Evolutionary conservation across 495 filamentous ascomycete species (phyloP).

Genomic region (Aspergillus steynii): DNA sequence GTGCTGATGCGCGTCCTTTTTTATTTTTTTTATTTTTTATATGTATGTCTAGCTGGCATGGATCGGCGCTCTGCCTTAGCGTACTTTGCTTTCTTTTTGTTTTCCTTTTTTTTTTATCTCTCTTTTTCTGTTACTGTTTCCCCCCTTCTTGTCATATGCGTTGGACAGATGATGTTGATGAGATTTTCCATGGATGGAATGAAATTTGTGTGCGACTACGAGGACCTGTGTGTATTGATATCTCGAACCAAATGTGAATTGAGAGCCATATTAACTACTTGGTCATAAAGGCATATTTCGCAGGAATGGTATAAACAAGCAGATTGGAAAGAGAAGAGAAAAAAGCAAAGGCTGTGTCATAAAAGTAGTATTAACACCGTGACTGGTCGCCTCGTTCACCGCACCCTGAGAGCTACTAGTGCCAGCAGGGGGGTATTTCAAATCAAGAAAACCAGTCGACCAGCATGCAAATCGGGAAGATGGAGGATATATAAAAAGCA

Average conservation of each 20-base stretch:
- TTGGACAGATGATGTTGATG: neutral
- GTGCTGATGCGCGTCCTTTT: too few species aligned
- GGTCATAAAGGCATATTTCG: neutral
- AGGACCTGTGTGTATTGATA: neutral
- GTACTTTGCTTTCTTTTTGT: neutral
- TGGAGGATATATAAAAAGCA: neutral
- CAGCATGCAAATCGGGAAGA: neutral
- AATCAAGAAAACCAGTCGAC: neutral
- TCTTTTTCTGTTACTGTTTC: neutral
- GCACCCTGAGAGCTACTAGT: neutral
- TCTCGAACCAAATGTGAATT: neutral
- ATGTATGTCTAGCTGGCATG: neutral
- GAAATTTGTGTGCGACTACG: neutral
- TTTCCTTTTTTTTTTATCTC: neutral
- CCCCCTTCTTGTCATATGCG: neutral
- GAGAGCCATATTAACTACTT: neutral
- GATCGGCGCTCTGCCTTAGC: neutral
- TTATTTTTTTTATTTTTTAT: neutral
- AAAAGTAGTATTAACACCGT: neutral
- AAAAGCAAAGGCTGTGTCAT: neutral
- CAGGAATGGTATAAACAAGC: neutral
- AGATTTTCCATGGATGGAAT: neutral
- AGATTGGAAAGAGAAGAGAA: neutral
- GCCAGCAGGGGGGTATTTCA: neutral
- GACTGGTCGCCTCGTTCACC: neutral